Percentiles rank a stretch among this genome's conserved stretches.
Conservation (phyloP, 352 stramenopile genomes). For the Stephanocyclus meneghinianus region DNA sequence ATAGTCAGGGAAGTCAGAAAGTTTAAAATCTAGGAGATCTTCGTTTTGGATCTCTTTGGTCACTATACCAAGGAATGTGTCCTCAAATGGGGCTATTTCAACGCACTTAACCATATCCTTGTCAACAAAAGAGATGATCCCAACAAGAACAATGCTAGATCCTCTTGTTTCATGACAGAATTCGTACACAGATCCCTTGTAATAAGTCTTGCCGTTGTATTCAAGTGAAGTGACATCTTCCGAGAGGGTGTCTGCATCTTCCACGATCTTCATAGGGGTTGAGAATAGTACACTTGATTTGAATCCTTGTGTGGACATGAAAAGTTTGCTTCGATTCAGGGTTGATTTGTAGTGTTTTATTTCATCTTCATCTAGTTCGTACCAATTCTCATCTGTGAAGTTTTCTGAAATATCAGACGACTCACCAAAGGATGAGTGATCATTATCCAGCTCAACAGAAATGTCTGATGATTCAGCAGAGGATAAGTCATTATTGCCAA, state of each 20-base stretch:
- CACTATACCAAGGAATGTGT: background rate
- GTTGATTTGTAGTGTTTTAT: background rate
- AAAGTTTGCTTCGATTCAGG: background rate
- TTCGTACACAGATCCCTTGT: background rate
- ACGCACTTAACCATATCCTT: background rate
- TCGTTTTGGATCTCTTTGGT: background rate
- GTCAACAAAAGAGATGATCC: background rate
- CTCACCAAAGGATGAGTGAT: background rate
- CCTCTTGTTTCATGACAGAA: background rate
- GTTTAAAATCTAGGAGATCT: background rate
- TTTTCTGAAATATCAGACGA: background rate
- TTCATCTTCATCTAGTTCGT: background rate
- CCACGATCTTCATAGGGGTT: background rate
- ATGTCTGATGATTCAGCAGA: too few species aligned
- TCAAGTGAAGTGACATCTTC: background rate
- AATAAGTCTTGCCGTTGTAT: background rate
- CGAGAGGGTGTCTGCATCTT: background rate
- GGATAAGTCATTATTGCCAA: too few species aligned
- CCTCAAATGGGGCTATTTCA: background rate
- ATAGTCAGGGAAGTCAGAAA: background rate
- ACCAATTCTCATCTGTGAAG: background rate
- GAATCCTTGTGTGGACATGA: conserved; percentile 3
- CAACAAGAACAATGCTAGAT: background rate
- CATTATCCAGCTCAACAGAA: too few species aligned
- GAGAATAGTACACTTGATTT: background rate